These are phyloP conservation scores for Blastobotrys proliferans DNA, from an alignment of 1,139 yeast species.

Conservation along the genomic window DNA sequence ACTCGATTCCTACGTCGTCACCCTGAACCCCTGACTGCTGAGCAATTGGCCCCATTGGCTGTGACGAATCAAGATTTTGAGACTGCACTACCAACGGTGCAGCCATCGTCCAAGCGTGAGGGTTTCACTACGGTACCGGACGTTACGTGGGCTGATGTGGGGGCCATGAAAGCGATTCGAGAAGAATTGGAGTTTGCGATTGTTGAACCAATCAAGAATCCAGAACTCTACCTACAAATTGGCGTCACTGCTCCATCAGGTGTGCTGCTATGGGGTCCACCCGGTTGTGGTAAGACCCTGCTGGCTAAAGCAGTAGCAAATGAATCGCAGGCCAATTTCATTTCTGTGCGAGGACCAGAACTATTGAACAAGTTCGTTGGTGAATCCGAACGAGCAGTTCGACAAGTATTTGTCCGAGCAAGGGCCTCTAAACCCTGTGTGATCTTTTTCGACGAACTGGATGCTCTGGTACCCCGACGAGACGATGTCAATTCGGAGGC, in stretches of 20 bases:
- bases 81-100: slow-evolving; percentile 84
- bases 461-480: slow-evolving; percentile 92
- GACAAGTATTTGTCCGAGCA: slow-evolving; percentile 89
- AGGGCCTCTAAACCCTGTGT: slow-evolving; percentile 91
- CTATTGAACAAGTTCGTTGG: slow-evolving; percentile 92
- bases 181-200: slow-evolving; percentile 95
- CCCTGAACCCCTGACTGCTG: slow-evolving; percentile 72
- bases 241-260: slow-evolving; percentile 98
- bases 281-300: slow-evolving; percentile 92
- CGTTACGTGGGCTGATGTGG: slow-evolving; percentile 93
- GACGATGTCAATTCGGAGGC: slow-evolving; percentile 82
- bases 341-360: slow-evolving; percentile 96
- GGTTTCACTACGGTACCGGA: slow-evolving; percentile 99
- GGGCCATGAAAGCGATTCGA: slow-evolving; percentile 76
- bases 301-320: slow-evolving; percentile 95
- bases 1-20: slow-evolving; percentile 57
- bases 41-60: slow-evolving; percentile 68
- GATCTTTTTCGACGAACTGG: slow-evolving; percentile 90
- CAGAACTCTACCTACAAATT: slow-evolving; percentile 81
- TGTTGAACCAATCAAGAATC: slow-evolving; percentile 92
- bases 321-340: slow-evolving; percentile 85
- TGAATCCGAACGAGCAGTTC: slow-evolving; percentile 82
- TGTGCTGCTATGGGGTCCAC: slow-evolving; percentile 97
- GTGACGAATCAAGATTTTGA: slow-evolving; percentile 78
- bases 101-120: slow-evolving; percentile 97